Evolutionary conservation across 1,139 yeast genomes (phyloP).

Genomic region (Candida tropicalis): DNA sequence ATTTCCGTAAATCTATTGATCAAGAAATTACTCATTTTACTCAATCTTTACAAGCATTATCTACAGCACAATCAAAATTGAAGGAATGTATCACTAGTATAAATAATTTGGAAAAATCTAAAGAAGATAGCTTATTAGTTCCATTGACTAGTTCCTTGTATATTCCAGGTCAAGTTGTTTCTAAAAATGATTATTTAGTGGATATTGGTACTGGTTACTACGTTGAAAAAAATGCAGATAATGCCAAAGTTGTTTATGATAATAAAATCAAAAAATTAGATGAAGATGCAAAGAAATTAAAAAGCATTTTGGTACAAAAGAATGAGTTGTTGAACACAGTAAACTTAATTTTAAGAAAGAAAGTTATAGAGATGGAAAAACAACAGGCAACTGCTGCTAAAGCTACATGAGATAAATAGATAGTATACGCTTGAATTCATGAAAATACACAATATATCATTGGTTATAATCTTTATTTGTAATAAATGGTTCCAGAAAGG

Average conservation of each 20-base stretch:
- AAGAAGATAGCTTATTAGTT: constrained; percentile 58
- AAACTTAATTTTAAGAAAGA: constrained; percentile 51
- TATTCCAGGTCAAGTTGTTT: constrained; percentile 76
- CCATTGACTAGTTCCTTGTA: constrained; percentile 90
- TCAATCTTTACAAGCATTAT: constrained; percentile 80
- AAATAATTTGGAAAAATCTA: constrained; percentile 52
- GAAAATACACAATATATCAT: constrained; percentile 1
- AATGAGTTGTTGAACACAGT: constrained; percentile 53
- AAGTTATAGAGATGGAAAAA: constrained; percentile 47
- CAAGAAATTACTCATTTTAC: constrained; percentile 85
- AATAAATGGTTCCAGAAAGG: constrained; percentile 57
- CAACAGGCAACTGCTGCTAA: constrained; percentile 23
- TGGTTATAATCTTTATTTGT: constrained; percentile 36
- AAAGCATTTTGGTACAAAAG: constrained; percentile 71
- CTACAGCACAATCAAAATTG: constrained; percentile 81
- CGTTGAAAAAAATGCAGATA: constrained; percentile 73
- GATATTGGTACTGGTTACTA: constrained; percentile 97
- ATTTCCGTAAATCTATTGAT: constrained; percentile 82
- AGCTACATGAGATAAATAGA: background rate
- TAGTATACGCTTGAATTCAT: background rate
- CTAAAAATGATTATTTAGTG: constrained; percentile 73
- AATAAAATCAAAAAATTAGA: constrained; percentile 72
- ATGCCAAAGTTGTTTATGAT: constrained; percentile 74
- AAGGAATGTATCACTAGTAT: constrained; percentile 79
- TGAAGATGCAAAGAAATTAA: constrained; percentile 73